A percentile compares a stretch with the other conserved stretches of the same genome.
phyloP scores from a whole-genome alignment of 2,329 filamentous ascomycete species.

The Clonostachys solani region DNA sequence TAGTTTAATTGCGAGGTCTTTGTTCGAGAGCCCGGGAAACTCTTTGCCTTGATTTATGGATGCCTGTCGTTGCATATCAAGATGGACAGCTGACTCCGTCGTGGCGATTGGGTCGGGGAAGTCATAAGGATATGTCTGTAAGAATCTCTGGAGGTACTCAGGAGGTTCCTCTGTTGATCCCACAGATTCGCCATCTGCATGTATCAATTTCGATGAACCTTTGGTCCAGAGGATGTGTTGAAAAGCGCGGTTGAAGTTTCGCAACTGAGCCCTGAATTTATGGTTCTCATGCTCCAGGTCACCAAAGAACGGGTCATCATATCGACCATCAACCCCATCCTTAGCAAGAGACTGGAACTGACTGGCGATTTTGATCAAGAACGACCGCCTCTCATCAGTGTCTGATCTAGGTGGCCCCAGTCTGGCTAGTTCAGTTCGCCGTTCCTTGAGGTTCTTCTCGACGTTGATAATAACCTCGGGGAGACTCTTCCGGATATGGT shows the following conservation, averaged over 20 bases:
- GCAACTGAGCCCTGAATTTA: conserved; percentile 21
- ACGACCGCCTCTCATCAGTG: conserved; percentile 17
- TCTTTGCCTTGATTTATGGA: conserved; percentile 31
- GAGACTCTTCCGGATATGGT: conserved; percentile 3
- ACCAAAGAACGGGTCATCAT: conserved; percentile 30
- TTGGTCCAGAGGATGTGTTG: conserved; percentile 14
- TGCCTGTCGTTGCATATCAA: conserved; percentile 22
- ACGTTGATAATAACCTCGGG: conserved; percentile 4
- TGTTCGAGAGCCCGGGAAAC: conserved; percentile 30
- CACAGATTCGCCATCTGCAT: not conserved
- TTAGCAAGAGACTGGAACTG: conserved; percentile 23
- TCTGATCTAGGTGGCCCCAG: conserved; percentile 12
- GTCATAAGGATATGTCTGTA: conserved; percentile 16
- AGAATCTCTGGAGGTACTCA: conserved; percentile 17
- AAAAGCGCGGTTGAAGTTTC: conserved; percentile 22
- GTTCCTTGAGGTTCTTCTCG: conserved; percentile 5
- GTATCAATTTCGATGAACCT: conserved; percentile 12
- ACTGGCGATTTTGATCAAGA: conserved; percentile 26
- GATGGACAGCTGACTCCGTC: conserved; percentile 7
- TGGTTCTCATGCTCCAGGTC: conserved; percentile 5
- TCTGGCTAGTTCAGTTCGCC: not conserved
- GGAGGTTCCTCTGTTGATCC: conserved; percentile 7
- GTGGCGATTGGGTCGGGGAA: conserved; percentile 17
- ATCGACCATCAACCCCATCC: conserved; percentile 19
- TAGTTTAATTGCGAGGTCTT: conserved; percentile 26